A percentile compares a stretch with the other conserved stretches of the same genome.
phyloP scores from a whole-genome alignment of 1,139 yeast species.

The Meyerozyma guilliermondii region DNA sequence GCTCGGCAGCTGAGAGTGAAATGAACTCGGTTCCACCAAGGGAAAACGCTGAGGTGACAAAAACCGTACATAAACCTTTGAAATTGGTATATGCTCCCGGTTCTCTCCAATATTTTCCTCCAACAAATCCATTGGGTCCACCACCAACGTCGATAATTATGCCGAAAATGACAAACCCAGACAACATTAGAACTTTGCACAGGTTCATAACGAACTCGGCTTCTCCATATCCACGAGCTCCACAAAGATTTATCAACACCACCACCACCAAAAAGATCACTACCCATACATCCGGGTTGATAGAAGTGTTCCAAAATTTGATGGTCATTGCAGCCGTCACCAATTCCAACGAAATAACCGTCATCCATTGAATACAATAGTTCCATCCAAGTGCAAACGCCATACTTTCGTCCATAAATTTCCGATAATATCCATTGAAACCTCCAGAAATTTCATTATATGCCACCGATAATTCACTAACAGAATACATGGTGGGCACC shows the following conservation, averaged over 20 bases:
- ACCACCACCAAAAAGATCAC: slow-evolving; percentile 33
- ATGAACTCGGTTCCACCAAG: slow-evolving; percentile 30
- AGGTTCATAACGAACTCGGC: slow-evolving; percentile 38
- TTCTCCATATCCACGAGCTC: slow-evolving; percentile 42
- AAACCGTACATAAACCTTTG: slow-evolving; percentile 37
- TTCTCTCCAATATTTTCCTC: slow-evolving; percentile 44
- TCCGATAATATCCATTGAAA: slow-evolving; percentile 28
- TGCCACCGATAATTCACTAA: slow-evolving; percentile 32
- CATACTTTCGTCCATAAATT: slow-evolving; percentile 29
- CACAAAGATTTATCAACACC: slow-evolving; percentile 29
- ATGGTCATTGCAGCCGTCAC: slow-evolving; percentile 35
- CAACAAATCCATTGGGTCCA: slow-evolving; percentile 31
- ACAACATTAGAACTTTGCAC: slow-evolving; percentile 31
- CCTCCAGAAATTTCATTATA: slow-evolving; percentile 30
- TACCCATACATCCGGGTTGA: slow-evolving; percentile 37
- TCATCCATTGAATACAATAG: slow-evolving; percentile 31
- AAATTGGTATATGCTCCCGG: slow-evolving; percentile 34
- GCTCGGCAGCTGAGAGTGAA: slow-evolving; percentile 20
- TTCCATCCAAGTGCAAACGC: slow-evolving; percentile 37
- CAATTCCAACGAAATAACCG: slow-evolving; percentile 31
- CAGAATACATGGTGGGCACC: slow-evolving; percentile 31
- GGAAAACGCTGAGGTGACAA: slow-evolving; percentile 35
- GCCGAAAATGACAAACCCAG: slow-evolving; percentile 38
- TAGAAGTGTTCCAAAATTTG: slow-evolving; percentile 25
- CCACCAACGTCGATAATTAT: slow-evolving; percentile 39